Conservation (phyloP, 176 grass and related monocot species). For the Stipa capillata region DNA sequence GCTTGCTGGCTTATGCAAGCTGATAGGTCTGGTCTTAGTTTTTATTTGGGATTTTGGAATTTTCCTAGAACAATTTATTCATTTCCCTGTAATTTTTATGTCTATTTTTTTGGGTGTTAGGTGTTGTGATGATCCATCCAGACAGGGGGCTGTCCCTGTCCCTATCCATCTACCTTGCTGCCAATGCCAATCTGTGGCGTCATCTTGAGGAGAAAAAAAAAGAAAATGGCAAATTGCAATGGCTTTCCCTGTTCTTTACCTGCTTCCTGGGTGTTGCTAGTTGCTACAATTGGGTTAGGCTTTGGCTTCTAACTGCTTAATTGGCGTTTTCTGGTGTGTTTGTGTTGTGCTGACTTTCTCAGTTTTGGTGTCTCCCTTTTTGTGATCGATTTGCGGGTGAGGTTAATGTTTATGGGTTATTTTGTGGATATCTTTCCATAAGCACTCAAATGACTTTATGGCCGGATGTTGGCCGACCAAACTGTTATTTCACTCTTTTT, state of each 20-base stretch:
- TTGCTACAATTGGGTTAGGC: not conserved
- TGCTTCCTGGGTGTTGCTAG: not conserved
- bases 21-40: conserved; percentile 14
- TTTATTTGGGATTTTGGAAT: conserved; percentile 8
- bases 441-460: not conserved
- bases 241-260: too few relatives aligned
- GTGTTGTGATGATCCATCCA: conserved; percentile 29
- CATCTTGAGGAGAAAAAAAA: not conserved
- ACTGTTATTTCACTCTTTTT: too few relatives aligned
- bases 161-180: conserved; percentile 42
- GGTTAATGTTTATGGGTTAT: not conserved
- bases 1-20: conserved; percentile 7
- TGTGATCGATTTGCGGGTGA: not conserved
- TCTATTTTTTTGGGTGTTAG: not conserved
- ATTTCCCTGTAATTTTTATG: not conserved
- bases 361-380: not conserved
- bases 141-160: conserved; percentile 18
- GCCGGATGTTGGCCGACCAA: too few relatives aligned
- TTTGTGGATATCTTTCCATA: not conserved
- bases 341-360: not conserved
- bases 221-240: conserved; percentile 3
- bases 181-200: conserved; percentile 36
- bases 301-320: not conserved
- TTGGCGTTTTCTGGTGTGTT: not conserved
- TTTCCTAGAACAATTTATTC: not conserved